Evolutionary conservation across 495 filamentous ascomycete genomes (phyloP).

Genomic region (Aspergillus coremiiformis): DNA sequence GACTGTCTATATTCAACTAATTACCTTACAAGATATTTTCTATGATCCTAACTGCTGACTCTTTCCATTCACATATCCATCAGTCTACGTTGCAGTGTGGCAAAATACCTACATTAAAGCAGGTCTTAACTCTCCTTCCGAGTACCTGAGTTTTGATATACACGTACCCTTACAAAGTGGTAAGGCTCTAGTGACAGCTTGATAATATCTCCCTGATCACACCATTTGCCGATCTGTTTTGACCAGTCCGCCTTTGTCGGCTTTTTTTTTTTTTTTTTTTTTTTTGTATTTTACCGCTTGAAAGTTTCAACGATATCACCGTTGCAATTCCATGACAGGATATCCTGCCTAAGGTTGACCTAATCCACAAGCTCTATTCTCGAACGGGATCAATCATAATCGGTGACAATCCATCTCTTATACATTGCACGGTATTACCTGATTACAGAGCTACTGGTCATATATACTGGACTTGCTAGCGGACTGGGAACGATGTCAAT

Average conservation of each 20-base stretch:
- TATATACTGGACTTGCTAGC: not conserved
- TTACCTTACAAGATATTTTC: not conserved
- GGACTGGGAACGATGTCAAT: conserved; percentile 50
- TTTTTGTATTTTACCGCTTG: not conserved
- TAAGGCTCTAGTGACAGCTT: not conserved
- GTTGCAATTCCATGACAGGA: not conserved
- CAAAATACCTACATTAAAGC: not conserved
- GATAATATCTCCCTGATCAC: not conserved
- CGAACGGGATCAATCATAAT: not conserved
- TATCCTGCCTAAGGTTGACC: not conserved
- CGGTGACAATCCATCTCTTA: not conserved
- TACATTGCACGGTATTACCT: not conserved
- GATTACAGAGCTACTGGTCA: not conserved
- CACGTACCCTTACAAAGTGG: not conserved
- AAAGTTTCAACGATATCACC: not conserved
- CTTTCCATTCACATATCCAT: not conserved
- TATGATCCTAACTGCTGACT: not conserved
- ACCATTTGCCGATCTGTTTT: not conserved
- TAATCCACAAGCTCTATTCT: not conserved
- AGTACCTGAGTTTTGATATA: not conserved
- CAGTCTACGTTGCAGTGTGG: not conserved
- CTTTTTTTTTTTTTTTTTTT: too few species aligned
- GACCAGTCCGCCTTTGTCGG: not conserved
- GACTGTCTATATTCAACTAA: not conserved
- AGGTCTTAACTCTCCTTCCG: not conserved